Evolutionary conservation across 2,329 filamentous ascomycete genomes (phyloP), one percentile per base, ranked within the genome.

Genomic region (Nannizzia gypsea): DNA sequence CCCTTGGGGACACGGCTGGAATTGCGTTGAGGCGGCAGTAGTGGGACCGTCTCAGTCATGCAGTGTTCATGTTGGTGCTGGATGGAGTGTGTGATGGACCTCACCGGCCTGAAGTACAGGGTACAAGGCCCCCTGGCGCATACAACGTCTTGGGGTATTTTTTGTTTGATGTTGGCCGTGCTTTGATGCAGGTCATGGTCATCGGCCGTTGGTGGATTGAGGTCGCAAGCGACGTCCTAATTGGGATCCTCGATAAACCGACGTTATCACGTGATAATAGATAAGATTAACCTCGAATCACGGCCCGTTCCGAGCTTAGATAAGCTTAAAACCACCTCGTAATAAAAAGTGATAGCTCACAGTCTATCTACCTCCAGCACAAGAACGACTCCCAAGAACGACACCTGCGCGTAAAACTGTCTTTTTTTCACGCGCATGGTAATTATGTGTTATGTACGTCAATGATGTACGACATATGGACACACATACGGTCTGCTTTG

Each of bases 251-350:
- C 50, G 26, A 54, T 31, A 54, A 54, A 54, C 26, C 17, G 50
- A 17, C 26, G 20, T 1, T 2, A 34, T 54, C 50, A 54, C 50
- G 50, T 54, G 50, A 31, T n/a, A 34, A 31, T 8, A 54, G 50
- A 34, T 54, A 26, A 50, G 44, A 24, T 50, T 50, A 50, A 50
- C 44, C 44, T 50, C 44, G 44, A 50, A 50, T 50, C 44, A 50
- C 44, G 44, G 44, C 8, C 20, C 44, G 13, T 11, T 13, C 9
- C 13, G 22, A 26, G 44, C 22, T 50, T 54, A 54, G 50, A 54
- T 54, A 54, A 54, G 50, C 50, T 54, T 54, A 54, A 54, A 54
- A 54, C 50, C 28, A 34, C 50, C 50, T 31, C 50, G 50, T 34
- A 26, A 31, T 8, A 17, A 34, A 34, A 34, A 54, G 26, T 54